phyloP scores from a whole-genome alignment of 179 eudicot genomes.

The Beta lomatogona region DNA sequence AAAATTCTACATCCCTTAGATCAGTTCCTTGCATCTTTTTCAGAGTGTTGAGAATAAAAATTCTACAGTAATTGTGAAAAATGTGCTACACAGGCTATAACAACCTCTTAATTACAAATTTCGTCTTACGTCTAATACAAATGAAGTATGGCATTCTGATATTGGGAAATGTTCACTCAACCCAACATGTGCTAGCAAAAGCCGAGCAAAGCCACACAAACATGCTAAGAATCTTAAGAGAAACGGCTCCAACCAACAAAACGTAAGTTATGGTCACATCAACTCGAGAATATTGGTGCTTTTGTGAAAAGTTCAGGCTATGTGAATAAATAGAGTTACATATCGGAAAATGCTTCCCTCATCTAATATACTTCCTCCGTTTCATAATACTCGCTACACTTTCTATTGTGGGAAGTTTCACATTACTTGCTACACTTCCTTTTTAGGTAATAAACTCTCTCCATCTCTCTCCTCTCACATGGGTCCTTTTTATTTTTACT shows the following conservation, averaged over 20 bases:
- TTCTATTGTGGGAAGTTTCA: too few species aligned
- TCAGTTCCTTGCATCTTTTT: not conserved
- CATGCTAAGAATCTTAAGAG: conserved; percentile 25
- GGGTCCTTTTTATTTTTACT: too few species aligned
- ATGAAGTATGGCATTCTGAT: conserved; percentile 27
- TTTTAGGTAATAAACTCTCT: too few species aligned
- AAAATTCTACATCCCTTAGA: too few species aligned
- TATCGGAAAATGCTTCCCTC: conserved; percentile 21
- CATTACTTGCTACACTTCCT: too few species aligned
- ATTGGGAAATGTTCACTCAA: conserved; percentile 22
- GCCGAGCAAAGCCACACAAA: conserved; percentile 28
- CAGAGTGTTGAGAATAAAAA: not conserved
- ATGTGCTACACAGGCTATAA: not conserved
- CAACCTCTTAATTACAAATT: not conserved
- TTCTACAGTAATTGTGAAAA: not conserved
- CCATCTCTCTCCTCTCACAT: too few species aligned
- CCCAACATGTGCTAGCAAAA: conserved; percentile 22
- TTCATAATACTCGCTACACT: too few species aligned
- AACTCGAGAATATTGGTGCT: conserved; percentile 4
- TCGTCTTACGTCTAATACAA: conserved; percentile 11
- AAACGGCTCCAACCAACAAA: conserved; percentile 27
- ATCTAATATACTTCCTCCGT: too few species aligned
- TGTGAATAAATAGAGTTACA: conserved; percentile 20
- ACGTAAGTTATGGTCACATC: conserved; percentile 36
- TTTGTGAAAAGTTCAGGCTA: conserved; percentile 17